Conservation (phyloP, 495 filamentous ascomycete genomes). For the Penicillium herquei region DNA sequence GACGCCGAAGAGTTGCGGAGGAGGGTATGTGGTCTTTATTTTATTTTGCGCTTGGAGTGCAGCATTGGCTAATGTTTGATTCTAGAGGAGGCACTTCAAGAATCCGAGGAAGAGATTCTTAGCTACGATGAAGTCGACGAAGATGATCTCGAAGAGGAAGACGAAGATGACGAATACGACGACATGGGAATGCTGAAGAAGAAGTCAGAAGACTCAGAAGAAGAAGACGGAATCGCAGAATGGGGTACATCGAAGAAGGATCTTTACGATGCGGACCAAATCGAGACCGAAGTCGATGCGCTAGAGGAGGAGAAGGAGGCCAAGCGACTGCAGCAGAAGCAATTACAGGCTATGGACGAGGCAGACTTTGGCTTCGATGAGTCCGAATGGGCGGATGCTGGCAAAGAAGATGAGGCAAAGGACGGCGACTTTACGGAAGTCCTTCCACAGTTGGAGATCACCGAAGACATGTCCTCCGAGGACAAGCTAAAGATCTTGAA, state of each 20-base stretch:
- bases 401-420: slow-evolving; percentile 39
- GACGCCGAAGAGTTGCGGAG: slow-evolving; percentile 62
- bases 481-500: slow-evolving; percentile 76
- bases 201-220: slow-evolving; percentile 42
- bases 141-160: slow-evolving; percentile 53
- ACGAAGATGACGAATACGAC: slow-evolving; percentile 40
- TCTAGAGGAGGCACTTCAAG: slow-evolving; percentile 59
- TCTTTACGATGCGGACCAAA: slow-evolving; percentile 87
- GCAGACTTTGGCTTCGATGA: slow-evolving; percentile 93
- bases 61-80: slow-evolving; percentile 15
- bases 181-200: slow-evolving; percentile 29
- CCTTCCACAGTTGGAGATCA: slow-evolving; percentile 76
- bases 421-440: slow-evolving; percentile 72
- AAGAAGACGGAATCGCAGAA: slow-evolving; percentile 72
- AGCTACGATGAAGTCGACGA: slow-evolving; percentile 58
- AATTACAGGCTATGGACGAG: slow-evolving; percentile 77
- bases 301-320: slow-evolving; percentile 91
- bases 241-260: slow-evolving; percentile 87
- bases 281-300: slow-evolving; percentile 89
- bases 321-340: slow-evolving; percentile 82
- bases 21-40: slow-evolving; percentile 48
- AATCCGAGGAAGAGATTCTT: slow-evolving; percentile 87
- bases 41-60: not conserved
- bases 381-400: slow-evolving; percentile 67
- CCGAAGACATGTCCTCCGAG: slow-evolving; percentile 70